Base-by-base conservation (phyloP, 2,329 filamentous ascomycete genomes). In the Aspergillus unguis region DNA sequence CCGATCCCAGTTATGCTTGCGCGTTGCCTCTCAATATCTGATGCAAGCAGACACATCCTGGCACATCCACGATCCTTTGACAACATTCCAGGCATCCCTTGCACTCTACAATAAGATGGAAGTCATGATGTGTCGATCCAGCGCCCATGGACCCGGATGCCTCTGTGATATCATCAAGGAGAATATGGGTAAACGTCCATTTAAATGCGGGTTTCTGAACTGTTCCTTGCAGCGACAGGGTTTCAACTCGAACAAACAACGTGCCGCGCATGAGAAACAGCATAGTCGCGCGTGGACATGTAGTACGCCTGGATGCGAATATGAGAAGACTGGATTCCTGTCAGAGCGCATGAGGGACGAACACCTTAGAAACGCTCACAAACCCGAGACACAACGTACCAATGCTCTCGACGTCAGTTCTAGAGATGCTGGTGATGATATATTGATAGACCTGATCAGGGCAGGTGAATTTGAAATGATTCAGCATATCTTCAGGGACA, bases 221-320 rank as follows among this genome's bases (percentile, higher is more conserved):
- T 50, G 48, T 32, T 37, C 41, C 36, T 50, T 31, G 9, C 41
- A 50, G 2, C 41, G 42, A 3, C 33, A 50, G 26, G 48, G 48
- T 2, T 50, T 50, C 8, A 33, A 44, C 26, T 43, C 26, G 0
- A 32, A 7, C 4, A 25, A 10, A 5, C 23, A 31, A 31, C 41
- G 25, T 8, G n/a, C 2, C 2, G 4, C 10, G 28, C 48, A 50
- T 32, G 48, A 45, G 17, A 9, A 44, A 23, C 11, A 38, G 11
- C 48, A 50, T 44, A 38, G 27, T 5, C 41, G 31, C 9, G 1
- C 41, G 9, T 50, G 48, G 48, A 50, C 38, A 45, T 50, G 48
- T 11, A 29, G 11, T 31, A 11, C 43, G 8, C 35, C 48, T 2
- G 48, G 48, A 17, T 50, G 48, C 5, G 48, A 50, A 9, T 50